phyloP scores from a whole-genome alignment of 192 early-diverging fungal species.

The Backusella morwellensis region DNA sequence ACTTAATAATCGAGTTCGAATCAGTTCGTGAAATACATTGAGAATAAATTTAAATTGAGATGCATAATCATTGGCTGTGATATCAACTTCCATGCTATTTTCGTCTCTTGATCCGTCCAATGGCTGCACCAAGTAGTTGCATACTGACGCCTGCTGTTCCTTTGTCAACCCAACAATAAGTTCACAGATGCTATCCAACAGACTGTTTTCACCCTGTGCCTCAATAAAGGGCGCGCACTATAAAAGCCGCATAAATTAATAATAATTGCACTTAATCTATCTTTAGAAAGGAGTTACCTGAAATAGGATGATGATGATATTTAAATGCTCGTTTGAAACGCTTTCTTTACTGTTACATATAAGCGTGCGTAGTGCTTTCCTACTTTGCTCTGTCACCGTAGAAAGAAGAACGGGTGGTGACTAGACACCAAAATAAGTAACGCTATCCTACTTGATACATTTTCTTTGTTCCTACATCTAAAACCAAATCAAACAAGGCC shows the following conservation, averaged over 20 bases:
- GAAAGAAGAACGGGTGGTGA: not conserved
- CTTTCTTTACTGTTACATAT: conserved; percentile 6
- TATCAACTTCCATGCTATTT: not conserved
- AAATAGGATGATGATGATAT: conserved; percentile 9
- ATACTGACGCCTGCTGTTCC: not conserved
- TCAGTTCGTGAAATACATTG: not conserved
- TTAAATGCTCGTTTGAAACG: not conserved
- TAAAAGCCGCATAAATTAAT: not conserved
- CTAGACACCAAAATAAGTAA: not conserved
- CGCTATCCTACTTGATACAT: not conserved
- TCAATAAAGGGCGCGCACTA: not conserved
- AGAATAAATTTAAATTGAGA: not conserved
- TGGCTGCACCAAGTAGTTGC: not conserved
- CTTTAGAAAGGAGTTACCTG: conserved; percentile 8
- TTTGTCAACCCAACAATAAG: conserved; percentile 1
- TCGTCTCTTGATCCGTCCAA: not conserved
- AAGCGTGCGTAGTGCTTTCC: not conserved
- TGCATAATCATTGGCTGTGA: not conserved
- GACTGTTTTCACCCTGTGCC: not conserved
- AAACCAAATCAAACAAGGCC: not conserved
- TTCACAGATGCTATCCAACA: not conserved
- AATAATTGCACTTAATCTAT: not conserved
- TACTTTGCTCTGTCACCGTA: not conserved
- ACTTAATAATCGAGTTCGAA: not conserved
- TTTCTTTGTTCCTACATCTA: not conserved